Evolutionary conservation across 805 yeast genomes (phyloP), one percentile per base, ranked within the genome.

Genomic region (Cyberlindnera xylosilytica): DNA sequence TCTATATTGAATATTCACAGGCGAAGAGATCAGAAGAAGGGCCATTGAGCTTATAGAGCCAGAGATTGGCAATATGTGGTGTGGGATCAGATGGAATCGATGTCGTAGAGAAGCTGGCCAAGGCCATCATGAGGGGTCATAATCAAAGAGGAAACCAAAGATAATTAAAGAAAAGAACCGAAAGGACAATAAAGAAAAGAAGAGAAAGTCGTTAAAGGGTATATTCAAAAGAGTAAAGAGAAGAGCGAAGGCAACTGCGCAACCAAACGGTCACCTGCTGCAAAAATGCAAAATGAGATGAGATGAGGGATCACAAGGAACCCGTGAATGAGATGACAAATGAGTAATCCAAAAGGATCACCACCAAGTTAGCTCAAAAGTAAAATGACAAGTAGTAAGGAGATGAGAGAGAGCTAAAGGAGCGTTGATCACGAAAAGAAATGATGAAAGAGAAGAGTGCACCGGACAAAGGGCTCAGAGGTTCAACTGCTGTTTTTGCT

Each of bases 401-500:
- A 34, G 36, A 28, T 41, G 38, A 36, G 47, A 38, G 50, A 39
- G 34, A 42, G 39, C 48, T 34, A 45, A 31, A 36, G 47, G 41
- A 39, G 36, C n/a, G n/a, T n/a, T n/a, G n/a, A n/a, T n/a, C n/a
- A n/a, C n/a, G n/a, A n/a, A 30, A 36, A 34, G 34, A 24, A 46
- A 41, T 43, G 38, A 44, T 43, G 24, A 31, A 30, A 39, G 27
- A 38, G 39, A 38, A 45, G 33, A 42, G 43, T 26, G 29, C 38
- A 38, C 6, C 37, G 36, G 41, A 31, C 36, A 31, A 29, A 34
- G 15, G 34, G 20, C 10, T 50, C 37, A 50, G 31, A 49, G 40
- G 16, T 20, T 41, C 34, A 51, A 30, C 44, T 56, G 61, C 36
- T 42, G 46, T 35, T 52, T 57, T 39, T 53, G 60, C 49, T 69